These are phyloP conservation scores for Pestalotiopsis sp. DNA, from an alignment of 2,329 filamentous ascomycete genomes.

Conservation along the genomic window DNA sequence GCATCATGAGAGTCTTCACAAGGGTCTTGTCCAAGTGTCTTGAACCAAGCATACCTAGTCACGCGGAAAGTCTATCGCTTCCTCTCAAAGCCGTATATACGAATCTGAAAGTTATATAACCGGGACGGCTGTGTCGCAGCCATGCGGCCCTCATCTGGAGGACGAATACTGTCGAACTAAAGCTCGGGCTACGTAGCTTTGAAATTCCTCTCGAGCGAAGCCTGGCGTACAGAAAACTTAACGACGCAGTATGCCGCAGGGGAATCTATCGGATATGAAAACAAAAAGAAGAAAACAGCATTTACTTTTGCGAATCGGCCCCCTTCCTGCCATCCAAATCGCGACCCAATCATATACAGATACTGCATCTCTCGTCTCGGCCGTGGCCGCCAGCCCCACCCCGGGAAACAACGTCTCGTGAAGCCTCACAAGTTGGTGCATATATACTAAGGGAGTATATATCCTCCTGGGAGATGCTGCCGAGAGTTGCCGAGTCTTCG, in stretches of 20 bases:
- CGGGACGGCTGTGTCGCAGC: conserved; percentile 20
- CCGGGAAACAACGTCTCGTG: background rate
- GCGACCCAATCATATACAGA: conserved; percentile 28
- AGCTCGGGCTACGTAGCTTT: conserved; percentile 20
- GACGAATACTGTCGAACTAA: conserved; percentile 27
- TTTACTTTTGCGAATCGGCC: conserved; percentile 24
- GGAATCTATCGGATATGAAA: conserved; percentile 31
- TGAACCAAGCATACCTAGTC: no score
- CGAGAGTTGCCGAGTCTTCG: background rate
- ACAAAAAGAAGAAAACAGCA: conserved; percentile 20
- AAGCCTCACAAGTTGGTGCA: conserved; percentile 22
- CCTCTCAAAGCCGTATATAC: background rate
- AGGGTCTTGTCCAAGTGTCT: no score
- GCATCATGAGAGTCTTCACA: no score
- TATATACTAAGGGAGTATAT: conserved; percentile 32
- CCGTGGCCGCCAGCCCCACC: background rate
- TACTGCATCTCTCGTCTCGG: conserved; percentile 21
- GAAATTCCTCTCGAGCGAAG: conserved; percentile 24
- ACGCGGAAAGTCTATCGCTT: background rate
- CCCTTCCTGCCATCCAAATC: conserved; percentile 21
- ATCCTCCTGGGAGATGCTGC: conserved; percentile 14
- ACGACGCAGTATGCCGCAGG: conserved; percentile 21
- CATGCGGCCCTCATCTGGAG: conserved; percentile 27
- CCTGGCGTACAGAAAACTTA: conserved; percentile 21
- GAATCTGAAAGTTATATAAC: conserved; percentile 27